A percentile compares a stretch with the other conserved stretches of the same genome.
Conservation (phyloP, 495 filamentous ascomycete genomes). For the Aspergillus egyptiacus region DNA sequence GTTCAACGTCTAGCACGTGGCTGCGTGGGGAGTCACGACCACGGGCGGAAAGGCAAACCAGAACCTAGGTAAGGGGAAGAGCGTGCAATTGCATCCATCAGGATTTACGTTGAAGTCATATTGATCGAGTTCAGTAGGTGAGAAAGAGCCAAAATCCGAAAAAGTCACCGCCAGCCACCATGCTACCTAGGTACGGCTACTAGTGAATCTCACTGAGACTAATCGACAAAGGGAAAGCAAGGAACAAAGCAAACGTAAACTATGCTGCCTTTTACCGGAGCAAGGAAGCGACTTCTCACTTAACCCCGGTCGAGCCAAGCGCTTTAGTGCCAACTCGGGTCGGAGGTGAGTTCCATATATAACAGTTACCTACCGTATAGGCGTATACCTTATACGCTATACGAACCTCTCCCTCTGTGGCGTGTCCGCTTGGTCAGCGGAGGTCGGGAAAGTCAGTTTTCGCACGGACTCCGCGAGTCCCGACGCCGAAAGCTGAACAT, state of each 20-base stretch:
- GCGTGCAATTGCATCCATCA: too few species aligned
- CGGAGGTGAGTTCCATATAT: too few species aligned
- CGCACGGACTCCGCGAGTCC: too few species aligned
- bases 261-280: slow-evolving; percentile 5
- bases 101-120: too few species aligned
- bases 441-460: too few species aligned
- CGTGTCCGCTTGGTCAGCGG: too few species aligned
- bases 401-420: too few species aligned
- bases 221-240: background rate
- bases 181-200: too few species aligned
- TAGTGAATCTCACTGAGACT: too few species aligned
- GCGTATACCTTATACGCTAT: background rate
- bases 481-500: too few species aligned
- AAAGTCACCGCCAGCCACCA: background rate
- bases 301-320: slow-evolving; percentile 10
- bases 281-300: slow-evolving; percentile 1
- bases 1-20: slow-evolving; percentile 10
- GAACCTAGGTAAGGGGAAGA: background rate
- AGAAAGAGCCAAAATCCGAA: too few species aligned
- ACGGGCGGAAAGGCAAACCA: background rate
- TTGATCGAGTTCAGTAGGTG: too few species aligned
- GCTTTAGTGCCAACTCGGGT: background rate
- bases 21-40: slow-evolving; percentile 2
- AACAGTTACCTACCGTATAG: background rate
- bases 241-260: slow-evolving; percentile 13